Base-by-base conservation (phyloP, 108 stramenopile genomes). In the Pseudonitzschia delicatissima region DNA sequence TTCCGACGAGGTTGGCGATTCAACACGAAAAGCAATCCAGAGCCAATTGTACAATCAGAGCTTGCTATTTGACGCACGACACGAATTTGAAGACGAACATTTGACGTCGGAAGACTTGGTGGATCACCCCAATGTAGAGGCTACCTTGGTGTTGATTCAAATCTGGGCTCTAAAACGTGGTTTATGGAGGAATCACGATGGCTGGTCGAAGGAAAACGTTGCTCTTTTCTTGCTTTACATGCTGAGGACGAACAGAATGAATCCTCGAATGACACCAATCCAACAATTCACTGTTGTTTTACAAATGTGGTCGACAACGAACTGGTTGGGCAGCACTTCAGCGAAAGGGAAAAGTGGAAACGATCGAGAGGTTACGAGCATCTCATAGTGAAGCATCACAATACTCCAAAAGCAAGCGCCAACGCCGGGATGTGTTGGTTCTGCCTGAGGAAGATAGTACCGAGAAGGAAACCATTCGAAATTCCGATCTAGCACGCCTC, bases 141-240 rank as follows among this genome's bases (percentile, higher is more conserved):
- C 72, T 1, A 68, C 86, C 1, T 59, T 91, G 37, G 64, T 88
- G 17, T 62, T 94, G 44, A 29, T 85, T n/a, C 88, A 94, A 64
- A 76, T 91, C 11, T 94, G 93, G 93, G 85, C 85, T 32, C 74
- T 91, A 27, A 86, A 94, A 57, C 73, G 88, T 3, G 93, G 93
- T 21, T 78, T 91, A 39, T 73, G 86, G 47, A 72, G 88, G 11
- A 83, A 84, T 29, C 89, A 91, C 60, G 93, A 94, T 72, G 71
- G 88, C 21, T 88, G 90, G 59, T 68, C 77, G 13, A 82, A 72
- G 39, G 83, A 82, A 8, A 74, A 71, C 5, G 39, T 94, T 11
- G 86, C 78, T 0, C 37, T 87, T 4, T 44, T 88, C 2, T 29
- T 94, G 21, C 68, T 79, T 15, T 91, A 91, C 61, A 62, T 94